These are phyloP conservation scores for Yamadazyma dushanensis DNA, from an alignment of 1,139 yeast species.

Conservation along the genomic window DNA sequence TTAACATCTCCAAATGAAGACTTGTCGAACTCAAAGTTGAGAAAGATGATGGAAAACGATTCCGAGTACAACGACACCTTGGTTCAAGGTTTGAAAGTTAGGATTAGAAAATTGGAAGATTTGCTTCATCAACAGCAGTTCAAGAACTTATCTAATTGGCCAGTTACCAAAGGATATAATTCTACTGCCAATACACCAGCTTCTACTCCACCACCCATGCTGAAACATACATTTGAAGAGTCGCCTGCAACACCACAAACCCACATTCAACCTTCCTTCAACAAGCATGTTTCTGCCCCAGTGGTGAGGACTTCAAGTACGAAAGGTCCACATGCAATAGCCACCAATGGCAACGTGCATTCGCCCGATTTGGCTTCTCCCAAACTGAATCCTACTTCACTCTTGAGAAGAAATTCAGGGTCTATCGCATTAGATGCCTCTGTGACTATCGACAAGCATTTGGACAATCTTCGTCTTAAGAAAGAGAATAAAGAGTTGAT, in stretches of 20 bases:
- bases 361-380: not conserved
- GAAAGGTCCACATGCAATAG: not conserved
- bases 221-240: not conserved
- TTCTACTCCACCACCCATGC: slow-evolving; percentile 8
- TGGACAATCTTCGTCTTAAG: slow-evolving; percentile 41
- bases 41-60: slow-evolving; percentile 21
- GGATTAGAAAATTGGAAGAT: slow-evolving; percentile 66
- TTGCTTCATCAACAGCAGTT: slow-evolving; percentile 66
- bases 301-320: not conserved
- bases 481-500: slow-evolving; percentile 28
- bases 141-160: slow-evolving; percentile 60
- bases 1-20: slow-evolving; percentile 28
- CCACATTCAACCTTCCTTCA: slow-evolving; percentile 1
- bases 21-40: slow-evolving; percentile 15
- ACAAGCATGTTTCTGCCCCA: slow-evolving; percentile 4
- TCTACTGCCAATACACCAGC: slow-evolving; percentile 7
- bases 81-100: slow-evolving; percentile 54
- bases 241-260: not conserved
- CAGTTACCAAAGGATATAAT: slow-evolving; percentile 27
- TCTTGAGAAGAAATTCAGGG: slow-evolving; percentile 13
- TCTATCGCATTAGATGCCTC: slow-evolving; percentile 32
- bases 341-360: not conserved
- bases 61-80: slow-evolving; percentile 38
- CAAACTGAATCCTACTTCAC: slow-evolving; percentile 15
- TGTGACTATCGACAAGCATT: slow-evolving; percentile 41